Evolutionary conservation across 768 basidiomycete species (phyloP), one percentile per base, ranked within the genome.

Genomic region (Lepiota brunneoincarnata): DNA sequence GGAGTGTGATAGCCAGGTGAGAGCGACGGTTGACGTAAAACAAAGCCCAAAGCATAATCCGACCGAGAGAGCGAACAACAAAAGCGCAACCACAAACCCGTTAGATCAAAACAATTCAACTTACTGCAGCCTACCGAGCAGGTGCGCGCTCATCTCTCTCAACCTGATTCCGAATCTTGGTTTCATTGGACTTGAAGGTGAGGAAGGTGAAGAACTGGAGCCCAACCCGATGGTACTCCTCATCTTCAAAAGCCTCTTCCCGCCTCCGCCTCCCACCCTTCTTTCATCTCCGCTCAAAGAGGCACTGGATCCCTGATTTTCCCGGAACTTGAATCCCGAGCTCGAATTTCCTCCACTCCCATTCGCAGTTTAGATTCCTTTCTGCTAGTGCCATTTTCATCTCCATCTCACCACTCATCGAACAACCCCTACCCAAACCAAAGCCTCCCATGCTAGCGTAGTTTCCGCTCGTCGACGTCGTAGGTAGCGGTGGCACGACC

Each of bases 371-470:
- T 23, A 40, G 43, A 35, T 51, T 51, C 50, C 54, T 49, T 40
- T 53, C 31, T 5, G 81, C 81, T 34, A 82, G 64, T 1, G 77
- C 75, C 79, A 83, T 82, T 58, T 76, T 70, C 66, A 83, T 57
- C 62, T 84, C 82, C 50, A 77, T 80, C 66, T 83, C 80, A 10
- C 82, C 82, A 49, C 81, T 84, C 59, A 84, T 68, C 51, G 82
- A 84, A 63, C 73, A 82, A 12, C 81, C 81, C 4, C 38, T 20
- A 4, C 24, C 36, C 9, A 31, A 9, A 41, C 46, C 31, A n/a
- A 54, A 41, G 4, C 45, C 45, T 20, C 45, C 45, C 9, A 47
- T 21, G 17, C 39, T 17, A 14, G 45, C 15, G 1, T 23, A 35
- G 41, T 46, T 48, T 21, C 45, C 20, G 18, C 39, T 48, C 14